Conservation (phyloP, 2,329 filamentous ascomycete genomes). For the Biscogniauxia sp. region DNA sequence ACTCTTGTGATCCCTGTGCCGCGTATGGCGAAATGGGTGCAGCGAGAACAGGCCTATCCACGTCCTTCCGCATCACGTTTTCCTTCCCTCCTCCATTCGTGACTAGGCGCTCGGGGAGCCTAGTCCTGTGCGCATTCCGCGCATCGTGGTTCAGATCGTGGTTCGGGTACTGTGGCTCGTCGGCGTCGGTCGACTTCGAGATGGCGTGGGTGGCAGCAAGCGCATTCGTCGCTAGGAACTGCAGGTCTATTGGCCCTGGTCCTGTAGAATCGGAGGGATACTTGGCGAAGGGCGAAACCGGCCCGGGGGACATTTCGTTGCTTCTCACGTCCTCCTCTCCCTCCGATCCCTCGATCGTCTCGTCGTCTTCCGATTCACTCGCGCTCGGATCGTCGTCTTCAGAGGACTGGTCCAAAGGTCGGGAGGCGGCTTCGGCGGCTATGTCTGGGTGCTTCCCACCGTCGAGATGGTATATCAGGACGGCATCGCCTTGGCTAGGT, state of each 20-base stretch:
- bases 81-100: slow-evolving; percentile 17
- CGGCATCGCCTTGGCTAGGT: slow-evolving; percentile 61
- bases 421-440: slow-evolving; percentile 53
- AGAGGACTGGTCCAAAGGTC: slow-evolving; percentile 49
- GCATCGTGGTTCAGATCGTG: slow-evolving; percentile 17
- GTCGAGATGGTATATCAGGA: slow-evolving; percentile 64
- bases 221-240: slow-evolving; percentile 28
- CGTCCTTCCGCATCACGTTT: slow-evolving; percentile 17
- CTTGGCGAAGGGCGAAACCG: slow-evolving; percentile 15
- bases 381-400: slow-evolving; percentile 41
- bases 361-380: slow-evolving; percentile 28
- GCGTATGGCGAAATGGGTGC: slow-evolving; percentile 30
- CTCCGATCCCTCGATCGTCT: slow-evolving; percentile 24
- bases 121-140: slow-evolving; percentile 16
- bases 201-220: slow-evolving; percentile 24
- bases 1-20: slow-evolving; percentile 24
- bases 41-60: slow-evolving; percentile 27
- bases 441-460: slow-evolving; percentile 65
- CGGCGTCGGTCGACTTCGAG: slow-evolving; percentile 19
- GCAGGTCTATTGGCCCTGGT: slow-evolving; percentile 24
- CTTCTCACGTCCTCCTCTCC: slow-evolving; percentile 33
- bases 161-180: slow-evolving; percentile 14
- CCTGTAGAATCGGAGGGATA: slow-evolving; percentile 16
- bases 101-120: slow-evolving; percentile 13
- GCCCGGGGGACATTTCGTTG: slow-evolving; percentile 32